Evolutionary conservation across 108 stramenopile genomes (phyloP), one percentile per base, ranked within the genome.

Genomic region (Pelagomonas calceolata): DNA sequence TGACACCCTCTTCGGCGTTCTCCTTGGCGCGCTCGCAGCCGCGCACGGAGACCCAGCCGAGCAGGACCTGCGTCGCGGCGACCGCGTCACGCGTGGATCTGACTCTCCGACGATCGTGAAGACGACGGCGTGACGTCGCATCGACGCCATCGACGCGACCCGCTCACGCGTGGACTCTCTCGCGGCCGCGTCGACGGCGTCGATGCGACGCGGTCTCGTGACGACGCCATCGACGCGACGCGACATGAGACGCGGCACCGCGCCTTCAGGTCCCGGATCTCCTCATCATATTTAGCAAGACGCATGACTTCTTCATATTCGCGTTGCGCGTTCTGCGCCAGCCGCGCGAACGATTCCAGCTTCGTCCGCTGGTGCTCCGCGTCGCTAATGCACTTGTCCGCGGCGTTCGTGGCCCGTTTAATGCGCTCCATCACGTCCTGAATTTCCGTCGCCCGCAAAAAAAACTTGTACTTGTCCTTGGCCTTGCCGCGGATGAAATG

Each of bases 381-480:
- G 21, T 60, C 21, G 21, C 29, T 60, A 12, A 60, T 17, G 51
- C 51, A 60, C 51, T 60, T 26, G 21, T 60, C 1, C 51, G 37
- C 37, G 18, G 21, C 21, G 37, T 67, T 0, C 21, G 18, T 67
- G 18, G 26, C 36, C 36, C 26, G 18, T 16, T 1, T 0, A 26
- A 37, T 67, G 37, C 36, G 36, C 21, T 36, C 30, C 66, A 88
- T 87, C 26, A 93, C 78, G 5, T 91, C 80, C 67, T 89, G 90
- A 67, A 97, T 76, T 63, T 95, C 94, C 0, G 95, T 98, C 4
- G 97, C 98, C 75, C 90, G 94, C 81, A 88, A 83, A 76, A 98
- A 98, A 79, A 98, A 95, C 10, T 33, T 71, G 78, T 94, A 98
- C 76, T 98, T 98, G 44, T 95, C 94, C 67, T 84, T 79, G 36